Conservation (phyloP, 1,139 yeast genomes). For the Hansenula sp. region DNA sequence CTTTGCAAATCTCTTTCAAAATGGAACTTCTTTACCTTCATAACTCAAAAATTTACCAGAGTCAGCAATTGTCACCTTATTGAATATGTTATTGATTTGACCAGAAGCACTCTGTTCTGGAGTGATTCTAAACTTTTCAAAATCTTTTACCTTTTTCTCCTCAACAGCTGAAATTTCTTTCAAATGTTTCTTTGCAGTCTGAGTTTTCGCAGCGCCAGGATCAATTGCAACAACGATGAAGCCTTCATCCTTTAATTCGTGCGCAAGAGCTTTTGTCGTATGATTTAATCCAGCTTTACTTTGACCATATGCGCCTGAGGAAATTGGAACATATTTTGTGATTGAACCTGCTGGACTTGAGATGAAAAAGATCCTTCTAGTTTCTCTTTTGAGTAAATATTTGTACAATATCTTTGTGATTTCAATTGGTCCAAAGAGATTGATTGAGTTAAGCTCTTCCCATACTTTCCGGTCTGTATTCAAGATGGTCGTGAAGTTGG, state of each 20-base stretch:
- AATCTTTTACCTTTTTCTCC: conserved; percentile 6
- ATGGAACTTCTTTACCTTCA: background rate
- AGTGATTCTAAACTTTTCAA: background rate
- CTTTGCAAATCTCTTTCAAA: too few species aligned
- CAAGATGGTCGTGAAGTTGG: background rate
- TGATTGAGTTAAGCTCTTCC: background rate
- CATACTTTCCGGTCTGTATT: conserved; percentile 1
- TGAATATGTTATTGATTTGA: background rate
- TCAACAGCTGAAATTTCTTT: conserved; percentile 24
- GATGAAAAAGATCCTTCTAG: background rate
- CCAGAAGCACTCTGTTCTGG: background rate
- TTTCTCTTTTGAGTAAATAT: background rate
- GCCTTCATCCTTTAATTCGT: conserved; percentile 22
- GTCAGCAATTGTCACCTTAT: background rate
- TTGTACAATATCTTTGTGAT: background rate
- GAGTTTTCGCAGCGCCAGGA: conserved; percentile 26
- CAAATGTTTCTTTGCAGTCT: too few species aligned
- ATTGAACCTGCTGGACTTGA: background rate
- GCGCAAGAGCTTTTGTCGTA: conserved; percentile 20
- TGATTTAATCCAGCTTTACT: conserved; percentile 34
- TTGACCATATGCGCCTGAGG: conserved; percentile 27
- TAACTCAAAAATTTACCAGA: background rate
- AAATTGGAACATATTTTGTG: conserved; percentile 4
- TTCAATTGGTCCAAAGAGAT: background rate
- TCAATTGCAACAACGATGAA: conserved; percentile 26